Evolutionary conservation across 73 alveolate species (phyloP).

Genomic region (Blepharisma japonicum): DNA sequence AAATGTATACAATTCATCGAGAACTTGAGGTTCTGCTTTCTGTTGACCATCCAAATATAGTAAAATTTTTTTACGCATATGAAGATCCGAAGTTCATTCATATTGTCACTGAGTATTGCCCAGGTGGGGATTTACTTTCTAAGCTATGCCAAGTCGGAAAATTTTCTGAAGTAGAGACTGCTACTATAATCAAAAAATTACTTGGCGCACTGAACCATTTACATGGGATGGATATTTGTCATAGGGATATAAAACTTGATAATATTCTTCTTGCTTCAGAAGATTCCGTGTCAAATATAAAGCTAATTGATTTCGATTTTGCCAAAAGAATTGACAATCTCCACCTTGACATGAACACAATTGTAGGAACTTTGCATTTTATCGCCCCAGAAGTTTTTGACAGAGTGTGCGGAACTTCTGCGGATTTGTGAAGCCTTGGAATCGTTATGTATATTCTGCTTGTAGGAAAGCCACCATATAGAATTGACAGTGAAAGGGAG

Average conservation of each 20-base stretch:
- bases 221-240: not conserved
- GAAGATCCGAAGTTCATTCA: not conserved
- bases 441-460: constrained; percentile 11
- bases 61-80: too few relatives aligned
- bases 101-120: constrained; percentile 25
- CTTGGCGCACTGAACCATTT: not conserved
- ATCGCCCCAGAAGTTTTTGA: constrained; percentile 33
- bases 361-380: not conserved
- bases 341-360: not conserved
- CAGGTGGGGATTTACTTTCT: constrained; percentile 33
- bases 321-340: not conserved
- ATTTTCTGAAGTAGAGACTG: constrained; percentile 66
- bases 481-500: not conserved
- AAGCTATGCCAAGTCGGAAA: constrained; percentile 53
- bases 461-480: constrained; percentile 11
- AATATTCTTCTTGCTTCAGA: not conserved
- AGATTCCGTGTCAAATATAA: not conserved
- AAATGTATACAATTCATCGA: too few relatives aligned
- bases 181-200: not conserved
- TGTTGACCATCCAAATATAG: too few relatives aligned
- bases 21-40: too few relatives aligned
- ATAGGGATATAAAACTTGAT: not conserved
- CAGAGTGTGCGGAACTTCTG: not conserved
- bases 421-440: constrained; percentile 14
- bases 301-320: not conserved